Percentiles rank a stretch among this genome's conserved stretches.
Conservation (phyloP, 768 basidiomycete genomes). For the Hygrocybe coccinea region DNA sequence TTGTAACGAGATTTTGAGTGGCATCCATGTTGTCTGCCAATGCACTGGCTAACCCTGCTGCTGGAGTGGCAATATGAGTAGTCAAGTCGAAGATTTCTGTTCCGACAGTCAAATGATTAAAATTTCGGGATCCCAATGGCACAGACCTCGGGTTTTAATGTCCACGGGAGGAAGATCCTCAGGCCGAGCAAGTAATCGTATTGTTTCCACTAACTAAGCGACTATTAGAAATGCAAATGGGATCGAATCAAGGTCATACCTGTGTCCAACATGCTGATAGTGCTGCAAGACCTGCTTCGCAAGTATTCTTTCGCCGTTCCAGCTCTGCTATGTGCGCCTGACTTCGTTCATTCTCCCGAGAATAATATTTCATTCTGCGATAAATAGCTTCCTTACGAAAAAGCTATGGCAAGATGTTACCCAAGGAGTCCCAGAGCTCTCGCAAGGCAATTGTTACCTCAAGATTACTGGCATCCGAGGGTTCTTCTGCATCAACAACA, state of each 20-base stretch:
- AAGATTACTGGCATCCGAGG: conserved; percentile 50
- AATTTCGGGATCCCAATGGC: conserved; percentile 2
- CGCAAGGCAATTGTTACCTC: conserved; percentile 46
- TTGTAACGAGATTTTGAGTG: conserved; percentile 56
- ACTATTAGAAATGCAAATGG: conserved; percentile 5
- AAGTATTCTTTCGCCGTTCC: conserved; percentile 59
- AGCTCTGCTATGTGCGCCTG: conserved; percentile 57
- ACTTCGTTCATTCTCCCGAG: conserved; percentile 65
- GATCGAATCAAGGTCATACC: conserved; percentile 35
- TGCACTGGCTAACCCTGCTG: conserved; percentile 37
- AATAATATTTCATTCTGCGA: conserved; percentile 78
- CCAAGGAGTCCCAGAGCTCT: conserved; percentile 9
- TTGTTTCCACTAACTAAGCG: conserved; percentile 58
- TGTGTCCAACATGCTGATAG: conserved; percentile 79
- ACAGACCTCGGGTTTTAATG: conserved; percentile 40
- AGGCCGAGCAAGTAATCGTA: conserved; percentile 52
- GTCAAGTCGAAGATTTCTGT: conserved; percentile 47
- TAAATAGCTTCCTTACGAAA: conserved; percentile 86
- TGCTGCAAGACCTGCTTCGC: conserved; percentile 66
- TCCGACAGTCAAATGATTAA: not conserved
- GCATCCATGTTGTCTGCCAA: conserved; percentile 53
- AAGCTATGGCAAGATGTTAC: conserved; percentile 40
- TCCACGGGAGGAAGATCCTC: conserved; percentile 44
- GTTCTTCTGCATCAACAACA: conserved; percentile 41
- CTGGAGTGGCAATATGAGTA: conserved; percentile 35